Base-by-base conservation (phyloP, 345 rosid genomes). In the Nasturtium officinale region DNA sequence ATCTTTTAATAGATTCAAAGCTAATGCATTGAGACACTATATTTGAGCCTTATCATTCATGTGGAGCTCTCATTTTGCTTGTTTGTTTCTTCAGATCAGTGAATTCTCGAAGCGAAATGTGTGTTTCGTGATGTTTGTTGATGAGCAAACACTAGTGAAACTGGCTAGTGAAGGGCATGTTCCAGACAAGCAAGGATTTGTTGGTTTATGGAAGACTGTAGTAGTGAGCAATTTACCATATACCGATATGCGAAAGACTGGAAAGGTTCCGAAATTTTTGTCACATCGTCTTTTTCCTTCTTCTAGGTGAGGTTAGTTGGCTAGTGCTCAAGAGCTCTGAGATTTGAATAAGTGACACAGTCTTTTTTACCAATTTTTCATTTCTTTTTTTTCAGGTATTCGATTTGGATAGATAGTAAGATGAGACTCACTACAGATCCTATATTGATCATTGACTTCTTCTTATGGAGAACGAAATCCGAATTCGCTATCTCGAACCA, bases 401-500 rank as follows among this genome's bases (percentile, higher is more conserved):
- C 99, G 3, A 87, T 91, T 72, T 95, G 99, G 99, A 72, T 95
- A 53, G 97, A 95, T 64, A 90, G 97, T 82, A 95, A 95, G 84
- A 80, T 90, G 93, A 86, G 97, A 67, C 97, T 95, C 51, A 75
- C 76, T 50, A 75, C 85, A 60, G 97, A 95, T 77, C 99, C 96
- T 17, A 80, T 91, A 84, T 69, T 85, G 62, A 83, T 95, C 26
- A 81, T 95, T 52, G 97, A 95, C 78, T 80, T 80, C 88, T 87
- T 94, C 78, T 78, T 91, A 69, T 94, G 97, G 98, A 82, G 90
- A 80, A 80, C 78, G 28, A 85, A 71, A 64, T 85, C 97, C 72
- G 96, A 91, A 77, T 91, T 84, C 65, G 99, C 96, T 76, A 95
- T 95, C 77, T 95, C 99, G n/a, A 91, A 85, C 67, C 97, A 95